Evolutionary conservation across 257 asterid species (phyloP).

Genomic region (Oldenlandia corymbosa): DNA sequence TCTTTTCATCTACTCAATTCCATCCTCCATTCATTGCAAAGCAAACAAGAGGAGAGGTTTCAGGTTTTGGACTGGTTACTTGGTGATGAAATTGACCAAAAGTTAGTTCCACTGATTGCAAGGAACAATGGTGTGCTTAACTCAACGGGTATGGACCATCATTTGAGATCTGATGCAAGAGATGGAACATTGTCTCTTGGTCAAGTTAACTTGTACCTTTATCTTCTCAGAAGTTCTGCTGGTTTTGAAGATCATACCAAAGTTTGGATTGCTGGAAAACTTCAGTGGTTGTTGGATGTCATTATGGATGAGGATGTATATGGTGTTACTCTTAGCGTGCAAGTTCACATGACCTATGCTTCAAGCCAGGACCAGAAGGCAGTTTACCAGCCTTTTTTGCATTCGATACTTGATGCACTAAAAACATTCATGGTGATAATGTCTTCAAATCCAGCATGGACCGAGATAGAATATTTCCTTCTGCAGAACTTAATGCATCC

Average conservation of each 20-base stretch:
- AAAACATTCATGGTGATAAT: conserved; percentile 69
- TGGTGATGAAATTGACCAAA: conserved; percentile 26
- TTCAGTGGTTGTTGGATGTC: conserved; percentile 78
- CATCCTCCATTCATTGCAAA: conserved; percentile 60
- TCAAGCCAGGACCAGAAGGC: conserved; percentile 44
- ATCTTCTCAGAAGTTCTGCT: conserved; percentile 57
- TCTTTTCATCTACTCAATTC: conserved; percentile 80
- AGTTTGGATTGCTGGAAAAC: conserved; percentile 62
- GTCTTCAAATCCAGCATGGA: conserved; percentile 70
- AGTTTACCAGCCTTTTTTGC: conserved; percentile 52
- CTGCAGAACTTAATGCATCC: conserved; percentile 79
- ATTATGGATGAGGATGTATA: conserved; percentile 62
- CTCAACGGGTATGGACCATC: conserved; percentile 36
- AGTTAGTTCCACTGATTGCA: conserved; percentile 21
- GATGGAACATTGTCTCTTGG: conserved; percentile 50
- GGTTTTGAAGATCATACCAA: conserved; percentile 65
- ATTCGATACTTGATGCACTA: conserved; percentile 51
- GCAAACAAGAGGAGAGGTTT: conserved; percentile 55
- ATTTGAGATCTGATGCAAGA: conserved; percentile 35
- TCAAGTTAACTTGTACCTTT: conserved; percentile 53
- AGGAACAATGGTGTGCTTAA: conserved; percentile 13
- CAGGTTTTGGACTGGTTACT: conserved; percentile 77
- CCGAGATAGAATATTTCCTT: conserved; percentile 63
- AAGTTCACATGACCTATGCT: conserved; percentile 32
- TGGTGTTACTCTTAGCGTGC: conserved; percentile 49